phyloP scores from a whole-genome alignment of 2,329 filamentous ascomycete genomes.

The Hypoxylon sp. region DNA sequence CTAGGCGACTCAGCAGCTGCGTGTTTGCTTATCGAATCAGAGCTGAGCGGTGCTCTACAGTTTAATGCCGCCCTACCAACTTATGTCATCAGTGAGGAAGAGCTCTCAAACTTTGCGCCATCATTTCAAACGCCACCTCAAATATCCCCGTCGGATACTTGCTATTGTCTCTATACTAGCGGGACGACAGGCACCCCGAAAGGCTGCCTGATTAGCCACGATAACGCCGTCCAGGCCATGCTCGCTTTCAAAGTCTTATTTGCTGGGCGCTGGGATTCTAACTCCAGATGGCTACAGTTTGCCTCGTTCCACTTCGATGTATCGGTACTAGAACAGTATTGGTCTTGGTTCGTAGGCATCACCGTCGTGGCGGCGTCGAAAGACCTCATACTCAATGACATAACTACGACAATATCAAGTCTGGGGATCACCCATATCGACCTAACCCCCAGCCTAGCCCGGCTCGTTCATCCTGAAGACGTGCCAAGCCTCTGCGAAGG shows the following conservation, averaged over 20 bases:
- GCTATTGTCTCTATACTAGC: slow-evolving; percentile 89
- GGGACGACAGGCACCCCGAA: slow-evolving; percentile 90
- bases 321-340: slow-evolving; percentile 92
- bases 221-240: slow-evolving; percentile 91
- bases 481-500: slow-evolving; percentile 84
- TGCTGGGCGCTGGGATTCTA: slow-evolving; percentile 76
- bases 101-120: slow-evolving; percentile 48
- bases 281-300: slow-evolving; percentile 91
- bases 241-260: slow-evolving; percentile 88
- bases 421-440: slow-evolving; percentile 91
- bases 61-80: slow-evolving; percentile 55
- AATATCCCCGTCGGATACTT: slow-evolving; percentile 69
- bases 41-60: slow-evolving; percentile 48
- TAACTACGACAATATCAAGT: slow-evolving; percentile 78
- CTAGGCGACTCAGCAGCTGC: slow-evolving; percentile 78
- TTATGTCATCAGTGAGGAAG: slow-evolving; percentile 54
- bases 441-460: slow-evolving; percentile 88
- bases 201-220: slow-evolving; percentile 88
- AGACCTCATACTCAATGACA: slow-evolving; percentile 87
- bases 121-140: slow-evolving; percentile 49
- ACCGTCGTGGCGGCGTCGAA: slow-evolving; percentile 85
- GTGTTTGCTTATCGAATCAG: slow-evolving; percentile 70
- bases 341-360: slow-evolving; percentile 94
- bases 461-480: slow-evolving; percentile 82
- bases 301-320: slow-evolving; percentile 97